phyloP scores from a whole-genome alignment of 257 asterid genomes.

The Galeopsis tetrahit region DNA sequence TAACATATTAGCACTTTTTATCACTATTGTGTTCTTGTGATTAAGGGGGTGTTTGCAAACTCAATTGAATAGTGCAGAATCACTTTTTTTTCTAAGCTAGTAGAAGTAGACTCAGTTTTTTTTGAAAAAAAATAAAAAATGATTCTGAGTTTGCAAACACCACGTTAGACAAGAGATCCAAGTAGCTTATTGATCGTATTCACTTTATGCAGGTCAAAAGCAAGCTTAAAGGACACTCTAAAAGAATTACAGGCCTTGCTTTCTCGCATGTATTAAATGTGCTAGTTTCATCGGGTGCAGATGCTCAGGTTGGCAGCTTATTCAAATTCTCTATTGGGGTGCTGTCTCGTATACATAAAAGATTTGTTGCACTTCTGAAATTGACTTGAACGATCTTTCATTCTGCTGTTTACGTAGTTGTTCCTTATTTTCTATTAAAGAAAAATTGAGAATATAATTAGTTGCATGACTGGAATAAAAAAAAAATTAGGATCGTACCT shows the following conservation, averaged over 20 bases:
- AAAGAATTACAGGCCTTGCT: conserved; percentile 71
- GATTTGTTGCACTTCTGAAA: neutral
- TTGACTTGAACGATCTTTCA: neutral
- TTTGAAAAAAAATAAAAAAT: no score
- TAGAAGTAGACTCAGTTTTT: no score
- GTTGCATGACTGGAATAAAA: conserved; percentile 7
- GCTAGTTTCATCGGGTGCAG: conserved; percentile 76
- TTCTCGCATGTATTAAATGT: conserved; percentile 59
- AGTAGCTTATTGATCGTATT: conserved; percentile 16
- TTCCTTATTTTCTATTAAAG: neutral
- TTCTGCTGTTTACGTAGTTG: neutral
- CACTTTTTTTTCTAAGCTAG: no score
- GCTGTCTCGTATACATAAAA: neutral
- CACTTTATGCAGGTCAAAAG: conserved; percentile 54
- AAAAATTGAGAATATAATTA: neutral
- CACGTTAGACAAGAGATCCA: neutral
- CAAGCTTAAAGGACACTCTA: conserved; percentile 71
- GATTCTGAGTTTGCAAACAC: no score
- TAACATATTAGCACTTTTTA: conserved; percentile 24
- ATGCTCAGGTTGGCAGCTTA: conserved; percentile 61
- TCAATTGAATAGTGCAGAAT: no score
- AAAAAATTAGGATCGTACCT: no score
- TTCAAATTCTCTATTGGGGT: neutral
- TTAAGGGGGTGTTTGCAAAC: neutral
- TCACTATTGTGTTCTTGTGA: neutral